Base-by-base conservation (phyloP, 139 green algal species). In the Tetratostichococcus sp. region DNA sequence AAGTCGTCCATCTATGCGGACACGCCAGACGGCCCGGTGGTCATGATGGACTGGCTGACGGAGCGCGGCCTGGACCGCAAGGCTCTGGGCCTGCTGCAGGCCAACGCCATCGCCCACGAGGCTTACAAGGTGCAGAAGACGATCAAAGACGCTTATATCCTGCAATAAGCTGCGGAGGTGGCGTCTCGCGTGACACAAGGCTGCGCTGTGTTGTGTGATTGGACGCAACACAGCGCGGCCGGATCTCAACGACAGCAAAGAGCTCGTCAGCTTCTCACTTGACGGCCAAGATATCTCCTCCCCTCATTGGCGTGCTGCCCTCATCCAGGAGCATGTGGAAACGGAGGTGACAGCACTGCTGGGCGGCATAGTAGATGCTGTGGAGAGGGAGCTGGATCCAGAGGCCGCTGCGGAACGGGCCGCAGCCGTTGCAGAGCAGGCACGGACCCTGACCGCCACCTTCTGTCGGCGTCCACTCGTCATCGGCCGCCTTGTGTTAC, bases 31-130 rank as follows among this genome's bases (percentile, higher is more conserved):
- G 50, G 50, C 17, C 50, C 50, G 50, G 17, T 62, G 14, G 50
- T 78, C 68, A 90, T 95, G 86, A 75, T 87, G 32, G 89, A 93
- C 28, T 93, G 87, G 86, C 84, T 96, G 70, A n/a, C 65, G 0
- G 42, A 74, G 30, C 59, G 71, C 3, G 68, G 77, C 31, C 74
- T 95, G 65, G 89, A 93, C 71, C 84, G 83, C 25, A 86, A 83
- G 43, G 23, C 28, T 11, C 81, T 95, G 35, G 32, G 71, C 0
- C 78, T 66, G 22, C 77, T 94, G 72, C 62, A 74, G 0, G 59
- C 65, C 43, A 90, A 90, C 28, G 35, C 65, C 0, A 30, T 25
- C 2, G 83, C 78, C 0, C 58, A 78, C 6, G 74, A 82, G 66
- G 72, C 71, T 1, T 88, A 80, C 33, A 59, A 77, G 39, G 32